Percentiles rank a stretch among this genome's conserved stretches.
Evolutionary conservation across 1,284 basidiomycete species (phyloP).

Genomic region (Ustilago esculenta): DNA sequence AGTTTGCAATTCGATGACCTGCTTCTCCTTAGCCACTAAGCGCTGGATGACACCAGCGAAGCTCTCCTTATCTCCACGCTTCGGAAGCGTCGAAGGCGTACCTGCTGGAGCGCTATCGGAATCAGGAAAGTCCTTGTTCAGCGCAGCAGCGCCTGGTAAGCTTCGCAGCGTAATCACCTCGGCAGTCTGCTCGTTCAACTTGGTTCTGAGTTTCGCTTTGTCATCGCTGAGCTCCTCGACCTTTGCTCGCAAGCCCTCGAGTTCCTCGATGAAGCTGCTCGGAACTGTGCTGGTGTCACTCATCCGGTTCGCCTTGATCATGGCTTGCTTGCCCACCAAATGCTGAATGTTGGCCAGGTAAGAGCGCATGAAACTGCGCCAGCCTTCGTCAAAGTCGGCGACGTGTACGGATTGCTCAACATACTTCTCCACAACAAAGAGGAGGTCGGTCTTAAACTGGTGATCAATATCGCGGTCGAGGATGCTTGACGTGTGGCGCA

Average conservation of each 20-base stretch:
- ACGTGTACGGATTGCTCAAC: conserved; percentile 73
- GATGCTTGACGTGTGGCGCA: conserved; percentile 73
- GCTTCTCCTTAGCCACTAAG: conserved; percentile 83
- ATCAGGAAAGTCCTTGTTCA: conserved; percentile 21
- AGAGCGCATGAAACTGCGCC: conserved; percentile 74
- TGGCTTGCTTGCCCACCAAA: conserved; percentile 76
- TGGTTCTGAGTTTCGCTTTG: conserved; percentile 72
- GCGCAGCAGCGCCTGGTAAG: conserved; percentile 64
- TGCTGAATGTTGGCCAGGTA: conserved; percentile 76
- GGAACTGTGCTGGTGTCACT: conserved; percentile 70
- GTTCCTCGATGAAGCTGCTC: conserved; percentile 73
- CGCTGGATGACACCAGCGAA: conserved; percentile 83
- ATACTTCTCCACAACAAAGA: conserved; percentile 76
- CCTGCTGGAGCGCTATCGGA: conserved; percentile 7
- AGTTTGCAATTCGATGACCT: conserved; percentile 78
- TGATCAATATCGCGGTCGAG: conserved; percentile 74
- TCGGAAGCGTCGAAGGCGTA: conserved; percentile 29
- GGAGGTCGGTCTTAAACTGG: conserved; percentile 74
- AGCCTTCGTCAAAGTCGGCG: conserved; percentile 76
- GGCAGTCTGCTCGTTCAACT: conserved; percentile 74
- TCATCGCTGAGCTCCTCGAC: conserved; percentile 76
- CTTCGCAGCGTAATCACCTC: conserved; percentile 76
- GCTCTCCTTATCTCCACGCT: conserved; percentile 67
- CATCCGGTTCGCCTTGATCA: conserved; percentile 70
- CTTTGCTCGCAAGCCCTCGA: conserved; percentile 73